These are phyloP conservation scores for Nelumbo lutea DNA, from an alignment of 164 flowering plant species.

Conservation along the genomic window DNA sequence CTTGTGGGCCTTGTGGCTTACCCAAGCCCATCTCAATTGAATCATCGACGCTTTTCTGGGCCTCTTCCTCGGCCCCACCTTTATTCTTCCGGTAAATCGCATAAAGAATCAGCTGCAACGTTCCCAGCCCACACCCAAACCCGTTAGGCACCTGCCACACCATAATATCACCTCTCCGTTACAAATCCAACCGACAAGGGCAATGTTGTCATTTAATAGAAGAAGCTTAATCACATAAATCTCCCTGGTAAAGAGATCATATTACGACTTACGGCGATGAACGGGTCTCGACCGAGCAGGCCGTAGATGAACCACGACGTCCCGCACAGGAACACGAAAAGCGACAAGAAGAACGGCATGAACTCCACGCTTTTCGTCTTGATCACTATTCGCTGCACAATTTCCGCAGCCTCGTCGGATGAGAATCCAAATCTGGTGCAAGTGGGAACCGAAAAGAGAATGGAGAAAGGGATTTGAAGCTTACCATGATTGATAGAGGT, in stretches of 20 bases:
- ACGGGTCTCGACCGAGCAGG: constrained; percentile 52
- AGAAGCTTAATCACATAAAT: not conserved
- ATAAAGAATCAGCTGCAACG: constrained; percentile 22
- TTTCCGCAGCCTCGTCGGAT: not conserved
- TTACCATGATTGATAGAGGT: constrained; percentile 65
- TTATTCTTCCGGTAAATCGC: constrained; percentile 17
- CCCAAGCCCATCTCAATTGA: not conserved
- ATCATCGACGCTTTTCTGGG: not conserved
- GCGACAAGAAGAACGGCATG: constrained; percentile 66
- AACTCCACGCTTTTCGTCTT: constrained; percentile 65
- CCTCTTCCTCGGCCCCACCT: not conserved
- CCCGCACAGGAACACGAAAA: constrained; percentile 56
- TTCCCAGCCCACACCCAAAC: constrained; percentile 19
- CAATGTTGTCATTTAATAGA: not conserved
- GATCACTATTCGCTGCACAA: constrained; percentile 48
- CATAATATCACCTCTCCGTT: not conserved
- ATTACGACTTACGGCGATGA: constrained; percentile 41
- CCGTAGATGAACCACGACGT: constrained; percentile 64
- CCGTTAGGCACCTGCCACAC: constrained; percentile 19
- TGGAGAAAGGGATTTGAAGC: not conserved
- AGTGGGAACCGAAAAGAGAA: not conserved
- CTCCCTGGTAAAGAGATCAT: not conserved
- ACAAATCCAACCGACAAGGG: no score
- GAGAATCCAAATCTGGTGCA: not conserved
- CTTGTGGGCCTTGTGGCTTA: not conserved